phyloP scores from a whole-genome alignment of 106 monocot genomes.

The Dactylorhiza incarnata region DNA sequence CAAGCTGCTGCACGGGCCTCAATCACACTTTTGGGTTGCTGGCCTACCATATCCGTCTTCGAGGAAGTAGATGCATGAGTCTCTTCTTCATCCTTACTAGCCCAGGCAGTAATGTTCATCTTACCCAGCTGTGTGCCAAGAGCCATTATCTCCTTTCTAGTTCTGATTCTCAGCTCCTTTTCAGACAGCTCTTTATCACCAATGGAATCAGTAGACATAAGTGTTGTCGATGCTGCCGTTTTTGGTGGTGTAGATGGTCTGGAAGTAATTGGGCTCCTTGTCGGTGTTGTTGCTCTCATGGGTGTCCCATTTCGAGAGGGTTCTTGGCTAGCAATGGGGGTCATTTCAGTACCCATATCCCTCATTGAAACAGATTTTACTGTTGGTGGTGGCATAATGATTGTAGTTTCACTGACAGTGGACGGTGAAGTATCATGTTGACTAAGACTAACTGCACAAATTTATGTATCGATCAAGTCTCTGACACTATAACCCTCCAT shows the following conservation, averaged over 20 bases:
- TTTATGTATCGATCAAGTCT: neutral
- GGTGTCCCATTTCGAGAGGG: slow-evolving; percentile 86
- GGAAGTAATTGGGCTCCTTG: slow-evolving; percentile 53
- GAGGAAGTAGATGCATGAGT: slow-evolving; percentile 23
- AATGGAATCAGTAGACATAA: slow-evolving; percentile 16
- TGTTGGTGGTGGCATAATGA: slow-evolving; percentile 31
- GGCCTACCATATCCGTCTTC: slow-evolving; percentile 19
- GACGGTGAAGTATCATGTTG: slow-evolving; percentile 33
- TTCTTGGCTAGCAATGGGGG: slow-evolving; percentile 86
- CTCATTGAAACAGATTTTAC: slow-evolving; percentile 75
- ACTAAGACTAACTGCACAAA: slow-evolving; percentile 42
- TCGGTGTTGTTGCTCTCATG: slow-evolving; percentile 39
- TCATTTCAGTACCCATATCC: slow-evolving; percentile 97
- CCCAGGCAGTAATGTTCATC: slow-evolving; percentile 89
- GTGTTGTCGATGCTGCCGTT: slow-evolving; percentile 19
- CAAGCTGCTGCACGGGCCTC: slow-evolving; percentile 79
- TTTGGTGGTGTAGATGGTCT: slow-evolving; percentile 34
- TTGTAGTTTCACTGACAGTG: slow-evolving; percentile 22
- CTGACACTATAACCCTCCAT: neutral
- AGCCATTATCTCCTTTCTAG: slow-evolving; percentile 84
- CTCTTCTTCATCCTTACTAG: slow-evolving; percentile 72
- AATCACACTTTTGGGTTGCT: slow-evolving; percentile 29
- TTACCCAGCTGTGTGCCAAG: slow-evolving; percentile 88
- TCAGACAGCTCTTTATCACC: slow-evolving; percentile 49
- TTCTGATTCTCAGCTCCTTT: slow-evolving; percentile 63